A percentile compares a stretch with the other conserved stretches of the same genome.
phyloP scores from a whole-genome alignment of 1,139 yeast genomes.

The Taphrina flavorubra region DNA sequence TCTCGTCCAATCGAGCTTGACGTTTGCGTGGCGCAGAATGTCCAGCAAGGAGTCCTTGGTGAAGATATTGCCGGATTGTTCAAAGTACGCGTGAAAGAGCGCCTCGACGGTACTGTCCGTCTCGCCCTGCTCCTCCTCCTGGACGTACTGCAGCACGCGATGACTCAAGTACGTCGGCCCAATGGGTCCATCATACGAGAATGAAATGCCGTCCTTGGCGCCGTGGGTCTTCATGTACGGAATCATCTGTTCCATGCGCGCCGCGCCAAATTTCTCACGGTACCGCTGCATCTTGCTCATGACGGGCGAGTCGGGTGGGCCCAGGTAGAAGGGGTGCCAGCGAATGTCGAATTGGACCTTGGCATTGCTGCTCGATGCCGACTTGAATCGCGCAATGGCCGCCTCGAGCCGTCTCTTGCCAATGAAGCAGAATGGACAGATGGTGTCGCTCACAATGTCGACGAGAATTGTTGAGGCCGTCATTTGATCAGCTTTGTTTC shows the following conservation, averaged over 20 bases:
- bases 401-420: conserved; percentile 43
- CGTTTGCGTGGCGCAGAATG: conserved; percentile 4
- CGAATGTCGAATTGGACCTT: conserved; percentile 31
- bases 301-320: conserved; percentile 37
- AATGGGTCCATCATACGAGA: conserved; percentile 41
- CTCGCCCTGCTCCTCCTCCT: conserved; percentile 38
- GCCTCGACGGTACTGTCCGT: conserved; percentile 44
- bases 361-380: conserved; percentile 1
- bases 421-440: conserved; percentile 46
- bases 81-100: conserved; percentile 43
- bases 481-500: background rate
- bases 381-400: conserved; percentile 41
- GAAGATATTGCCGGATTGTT: conserved; percentile 42
- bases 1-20: conserved; percentile 38
- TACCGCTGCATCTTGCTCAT: conserved; percentile 29
- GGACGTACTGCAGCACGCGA: conserved; percentile 43
- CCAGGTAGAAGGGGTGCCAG: conserved; percentile 45
- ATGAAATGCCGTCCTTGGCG: conserved; percentile 40
- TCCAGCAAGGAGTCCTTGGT: conserved; percentile 10
- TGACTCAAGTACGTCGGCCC: conserved; percentile 44
- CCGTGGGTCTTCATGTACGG: conserved; percentile 42
- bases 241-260: conserved; percentile 38
- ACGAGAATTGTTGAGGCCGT: conserved; percentile 34
- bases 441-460: conserved; percentile 44
- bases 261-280: conserved; percentile 43